Evolutionary conservation across 2,329 filamentous ascomycete genomes (phyloP), one percentile per base, ranked within the genome.

Genomic region (Phyllosticta citribraziliensis): DNA sequence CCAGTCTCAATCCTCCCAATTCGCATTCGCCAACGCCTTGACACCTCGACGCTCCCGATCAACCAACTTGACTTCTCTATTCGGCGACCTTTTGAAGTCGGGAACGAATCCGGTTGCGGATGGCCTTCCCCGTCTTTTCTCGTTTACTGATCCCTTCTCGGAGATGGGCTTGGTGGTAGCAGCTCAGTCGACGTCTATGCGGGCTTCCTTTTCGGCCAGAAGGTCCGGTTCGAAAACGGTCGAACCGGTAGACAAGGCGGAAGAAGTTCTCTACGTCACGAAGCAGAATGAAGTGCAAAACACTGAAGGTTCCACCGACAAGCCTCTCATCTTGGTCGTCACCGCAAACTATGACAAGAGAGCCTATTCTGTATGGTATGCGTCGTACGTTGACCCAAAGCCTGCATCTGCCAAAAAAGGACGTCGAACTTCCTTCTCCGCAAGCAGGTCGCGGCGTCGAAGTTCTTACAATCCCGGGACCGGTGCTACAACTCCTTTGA

Each of bases 251-350:
- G 86, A 92, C 66, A 82, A 85, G 14, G 82, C 85, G 1, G 93
- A 97, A 70, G 88, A 94, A 70, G 85, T 97, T 57, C 74, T 97
- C 1, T 93, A 96, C 69, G 82, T 96, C 11, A 91, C 93, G 66
- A 76, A 85, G 19, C 77, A 84, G 33, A 80, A 82, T 60, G 82
- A 88, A 56, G 77, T 84, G 25, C 67, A 67, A 55, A 76, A 78
- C 58, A 76, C 80, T 30, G 79, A 80, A 19, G 66, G 67, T 25
- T 70, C 70, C 63, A 68, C 55, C 33, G 60, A 74, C 61, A 72
- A 73, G 53, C 71, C 76, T 30, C 75, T 97, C 25, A 82, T 88
- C 11, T 77, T 97, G 61, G 86, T 90, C 11, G 83, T 97, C 57
- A 97, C 93, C 0, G 79, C 88, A 64, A 96, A 97, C 69, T 78